Evolutionary conservation across 441 rosid species (phyloP), one percentile per base, ranked within the genome.

Genomic region (Bocquillonia castaneifolia): DNA sequence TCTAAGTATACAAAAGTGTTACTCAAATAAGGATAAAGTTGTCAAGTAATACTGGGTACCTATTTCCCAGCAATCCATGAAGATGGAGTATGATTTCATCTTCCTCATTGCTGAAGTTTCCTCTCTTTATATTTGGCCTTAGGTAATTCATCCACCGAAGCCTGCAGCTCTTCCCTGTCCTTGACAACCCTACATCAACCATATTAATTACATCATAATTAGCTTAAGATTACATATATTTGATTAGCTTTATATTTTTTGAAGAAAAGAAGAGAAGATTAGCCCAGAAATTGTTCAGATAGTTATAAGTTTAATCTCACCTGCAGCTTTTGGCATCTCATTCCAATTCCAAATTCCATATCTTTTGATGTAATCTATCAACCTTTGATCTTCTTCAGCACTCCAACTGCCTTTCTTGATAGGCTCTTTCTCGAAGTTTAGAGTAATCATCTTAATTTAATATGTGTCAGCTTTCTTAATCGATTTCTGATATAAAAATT

Each of bases 101-200:
- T 78, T 85, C 92, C 44, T 82, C 83, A 64, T 69, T 61, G 63
- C 71, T 78, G 64, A 78, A 87, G 42, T 81, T 82, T 18, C 92
- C 92, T 70, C 88, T 82, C 75, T 78, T 85, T 61, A 85, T 68
- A 36, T 83, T 68, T 0, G 92, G 88, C 64, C 86, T 81, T 44
- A 85, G 73, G 51, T 87, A 87, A 72, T 87, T 87, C 81, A 87
- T 50, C 89, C 89, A 85, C 55, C 92, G 57, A 54, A 87, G 70
- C 68, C 92, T 79, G 80, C 92, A 87, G 58, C 92, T 87, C 61
- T 87, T 87, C 10, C 92, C 92, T 31, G 89, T 85, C 69, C 92
- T 85, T 13, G 77, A 67, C 3, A 86, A 73, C 3, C 89, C 89
- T 86, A n/a, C n/a, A n/a, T n/a, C n/a, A n/a, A n/a, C n/a, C n/a